Base-by-base conservation (phyloP, 1,284 basidiomycete genomes). In the Pseudozyma hubeiensis region DNA sequence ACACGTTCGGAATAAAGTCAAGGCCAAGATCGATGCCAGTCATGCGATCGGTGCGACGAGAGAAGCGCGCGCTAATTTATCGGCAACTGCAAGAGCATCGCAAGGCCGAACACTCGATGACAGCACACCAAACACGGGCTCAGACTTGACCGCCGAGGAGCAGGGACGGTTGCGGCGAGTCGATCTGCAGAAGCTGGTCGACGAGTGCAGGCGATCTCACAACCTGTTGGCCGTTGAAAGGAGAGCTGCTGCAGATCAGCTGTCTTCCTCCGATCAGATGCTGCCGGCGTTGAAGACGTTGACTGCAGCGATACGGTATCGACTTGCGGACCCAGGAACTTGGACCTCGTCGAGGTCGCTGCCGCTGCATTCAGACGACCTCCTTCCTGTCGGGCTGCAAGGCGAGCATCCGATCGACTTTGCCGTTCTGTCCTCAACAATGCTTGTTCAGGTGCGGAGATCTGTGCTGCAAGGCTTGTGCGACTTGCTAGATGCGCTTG, bases 101-200 rank as follows among this genome's bases (percentile, higher is more conserved):
- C 10, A 30, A 17, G 35, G 5, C 1, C n/a, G n/a, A 11, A 33
- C 5, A 8, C 24, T 24, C 29, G 34, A 4, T 2, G 40, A n/a
- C 5, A 1, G 16, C 34, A 31, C 4, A 33, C 16, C 5, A 8
- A n/a, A 40, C 13, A 19, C 16, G 5, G 4, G 13, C 8, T 7
- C 19, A 3, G 37, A 5, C 7, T 5, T 46, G 24, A 50, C 55
- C n/a, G 14, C 14, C 9, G 43, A 43, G 44, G 60, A 68, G 11
- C 41, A 17, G 29, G 35, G 59, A 3, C 17, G 17, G 7, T 30
- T 59, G 44, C 41, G 45, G 13, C 35, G 46, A n/a, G 8, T 53
- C 7, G 53, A 69, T 14, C n/a, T 69, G 49, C 66, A 63, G 30
- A 55, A 56, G 44, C 48, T 69, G 19, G 66, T 64, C 8, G 60